These are phyloP conservation scores for Tulasnella sp. DNA, from an alignment of 768 basidiomycete genomes.

Conservation along the genomic window DNA sequence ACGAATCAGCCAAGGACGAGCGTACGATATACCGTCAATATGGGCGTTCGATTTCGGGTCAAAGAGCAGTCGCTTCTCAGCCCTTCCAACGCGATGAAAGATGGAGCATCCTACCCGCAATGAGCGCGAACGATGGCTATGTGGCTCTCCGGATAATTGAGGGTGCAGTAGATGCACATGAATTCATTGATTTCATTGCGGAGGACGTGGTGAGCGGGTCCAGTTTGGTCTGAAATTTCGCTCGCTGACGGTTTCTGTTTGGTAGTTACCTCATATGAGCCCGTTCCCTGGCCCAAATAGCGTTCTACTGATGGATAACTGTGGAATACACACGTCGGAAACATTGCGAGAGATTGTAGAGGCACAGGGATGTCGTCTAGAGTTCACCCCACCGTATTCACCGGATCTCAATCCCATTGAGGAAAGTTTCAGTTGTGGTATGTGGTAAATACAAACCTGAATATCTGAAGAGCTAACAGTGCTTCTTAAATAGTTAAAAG, in stretches of 20 bases:
- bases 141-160: slow-evolving; percentile 23
- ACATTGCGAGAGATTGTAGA: slow-evolving; percentile 21
- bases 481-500: slow-evolving; percentile 19
- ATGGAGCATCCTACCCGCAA: slow-evolving; percentile 28
- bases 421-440: slow-evolving; percentile 21
- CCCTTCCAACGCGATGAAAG: slow-evolving; percentile 23
- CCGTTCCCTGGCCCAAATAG: slow-evolving; percentile 21
- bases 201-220: slow-evolving; percentile 26
- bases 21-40: slow-evolving; percentile 19
- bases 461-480: not conserved
- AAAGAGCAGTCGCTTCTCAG: slow-evolving; percentile 18
- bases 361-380: slow-evolving; percentile 20
- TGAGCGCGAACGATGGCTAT: slow-evolving; percentile 27
- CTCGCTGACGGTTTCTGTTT: not conserved
- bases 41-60: slow-evolving; percentile 21
- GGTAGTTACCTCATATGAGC: slow-evolving; percentile 24
- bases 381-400: slow-evolving; percentile 28
- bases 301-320: slow-evolving; percentile 26
- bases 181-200: slow-evolving; percentile 30
- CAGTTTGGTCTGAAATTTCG: not conserved
- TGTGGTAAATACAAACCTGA: not conserved
- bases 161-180: slow-evolving; percentile 26
- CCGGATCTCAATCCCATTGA: slow-evolving; percentile 30
- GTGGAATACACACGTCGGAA: slow-evolving; percentile 23
- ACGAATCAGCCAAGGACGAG: not conserved